Base-by-base conservation (phyloP, 75 land plant genomes). In the Picea sitchensis region DNA sequence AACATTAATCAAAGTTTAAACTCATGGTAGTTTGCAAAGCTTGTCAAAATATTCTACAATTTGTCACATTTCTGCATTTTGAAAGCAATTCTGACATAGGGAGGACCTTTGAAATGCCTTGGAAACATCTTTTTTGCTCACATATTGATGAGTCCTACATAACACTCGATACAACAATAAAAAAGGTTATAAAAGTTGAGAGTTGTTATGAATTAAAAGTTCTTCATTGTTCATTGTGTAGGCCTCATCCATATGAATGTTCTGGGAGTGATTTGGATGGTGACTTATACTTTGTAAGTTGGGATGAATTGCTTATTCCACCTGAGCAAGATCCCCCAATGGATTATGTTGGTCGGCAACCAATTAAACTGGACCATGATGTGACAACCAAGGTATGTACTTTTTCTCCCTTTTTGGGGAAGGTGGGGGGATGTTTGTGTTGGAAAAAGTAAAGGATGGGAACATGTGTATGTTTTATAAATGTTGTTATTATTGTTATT, bases 241-340 rank as follows among this genome's bases (percentile, higher is more conserved):
- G 89, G 69, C 89, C 89, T 18, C 89, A 86, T 61, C 89, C 89
- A 32, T 82, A 88, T 80, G 88, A 88, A 61, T 88, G 89, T 65
- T 88, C 89, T n/a, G 89, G 89, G 47, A 88, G 89, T 83, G 89
- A 88, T 68, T 74, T 88, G 31, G 89, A 88, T 82, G 89, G 89
- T 21, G 89, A 88, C 59, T 76, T 88, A 59, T 88, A 88, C 61
- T 86, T 88, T 62, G 81, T 88, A 38, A 77, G 81, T 51, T 88
- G 89, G 89, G 85, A 88, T 77, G 82, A 76, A 71, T 58, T 60
- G 56, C 82, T 88, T 15, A 61, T 88, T 44, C 89, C 89, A 76
- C 77, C 88, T 14, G 38, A 61, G 38, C 76, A 51, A 9, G 80
- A 82, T 20, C 18, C 67, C 0, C 89, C 89, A 18, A 88, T 88